Base-by-base conservation (phyloP, 2,329 filamentous ascomycete species). In the Colletotrichum lindemuthianum region DNA sequence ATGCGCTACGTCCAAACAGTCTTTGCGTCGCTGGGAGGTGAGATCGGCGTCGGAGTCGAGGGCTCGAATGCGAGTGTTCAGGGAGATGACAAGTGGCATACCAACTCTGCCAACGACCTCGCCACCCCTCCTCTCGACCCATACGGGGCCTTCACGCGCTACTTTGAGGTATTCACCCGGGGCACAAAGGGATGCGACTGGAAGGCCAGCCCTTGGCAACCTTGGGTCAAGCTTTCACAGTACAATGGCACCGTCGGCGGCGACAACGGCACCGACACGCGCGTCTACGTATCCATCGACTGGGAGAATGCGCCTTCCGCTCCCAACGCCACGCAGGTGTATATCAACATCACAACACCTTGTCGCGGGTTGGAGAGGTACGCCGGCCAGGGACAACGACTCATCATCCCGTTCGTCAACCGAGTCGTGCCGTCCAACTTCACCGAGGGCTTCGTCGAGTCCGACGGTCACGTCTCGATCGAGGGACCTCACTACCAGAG, bases 61-160 rank as follows among this genome's bases (percentile, higher is more conserved):
- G 88, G 86, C 1, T 84, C 82, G 65, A 90, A 91, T 67, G 89
- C 87, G 1, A 87, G 86, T 0, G 84, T 91, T 6, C 88, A 88
- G 0, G 89, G 90, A 32, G 89, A 91, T 67, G 88, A 71, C 59
- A 51, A 69, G 48, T 72, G 67, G 68, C 70, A 72, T 75, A 16
- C 71, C 69, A 88, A 85, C 70, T 81, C 83, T 6, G 82, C 79
- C 47, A 82, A 82, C 66, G 82, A 78, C 2, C 78, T 90, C 4
- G 80, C 81, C 0, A 76, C 89, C 4, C 84, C 85, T 8, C 77
- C 83, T 0, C 79, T 91, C 61, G 87, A 86, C 65, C 85, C 82
- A 0, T 90, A 88, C 60, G 86, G 87, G 2, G 80, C 83, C 0
- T 70, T 73, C 1, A 81, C 78, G 0, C 81, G 88, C 43, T 90